Evolutionary conservation across 2,329 filamentous ascomycete species (phyloP).

Genomic region (Curvularia sp.): DNA sequence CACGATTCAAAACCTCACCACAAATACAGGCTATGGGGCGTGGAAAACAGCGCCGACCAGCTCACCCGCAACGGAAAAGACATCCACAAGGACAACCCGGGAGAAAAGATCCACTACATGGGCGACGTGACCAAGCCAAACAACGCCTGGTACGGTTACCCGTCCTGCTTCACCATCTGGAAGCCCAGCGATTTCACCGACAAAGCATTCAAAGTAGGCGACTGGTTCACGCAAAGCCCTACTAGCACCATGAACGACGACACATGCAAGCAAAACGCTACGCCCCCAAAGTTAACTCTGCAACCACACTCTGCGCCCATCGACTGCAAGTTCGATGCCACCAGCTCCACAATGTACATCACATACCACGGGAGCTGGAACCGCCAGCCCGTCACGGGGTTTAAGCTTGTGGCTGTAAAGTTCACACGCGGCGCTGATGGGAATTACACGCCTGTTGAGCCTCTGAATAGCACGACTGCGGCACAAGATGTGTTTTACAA

Average conservation of each 20-base stretch:
- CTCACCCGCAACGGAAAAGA: slow-evolving; percentile 65
- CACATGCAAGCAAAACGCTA: slow-evolving; percentile 50
- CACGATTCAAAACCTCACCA: neutral
- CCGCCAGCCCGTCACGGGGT: slow-evolving; percentile 56
- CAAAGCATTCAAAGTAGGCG: slow-evolving; percentile 57
- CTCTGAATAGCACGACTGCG: slow-evolving; percentile 56
- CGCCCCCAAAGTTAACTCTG: slow-evolving; percentile 60
- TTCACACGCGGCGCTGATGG: slow-evolving; percentile 52
- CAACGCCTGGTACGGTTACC: slow-evolving; percentile 71
- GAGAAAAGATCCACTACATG: slow-evolving; percentile 75
- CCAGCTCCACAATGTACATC: slow-evolving; percentile 65
- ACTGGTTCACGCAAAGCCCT: slow-evolving; percentile 44
- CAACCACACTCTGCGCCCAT: slow-evolving; percentile 73
- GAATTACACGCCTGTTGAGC: slow-evolving; percentile 50
- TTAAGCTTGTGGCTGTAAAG: slow-evolving; percentile 56
- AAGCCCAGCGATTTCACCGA: slow-evolving; percentile 59
- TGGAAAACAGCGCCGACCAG: slow-evolving; percentile 75
- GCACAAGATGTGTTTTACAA: slow-evolving; percentile 65
- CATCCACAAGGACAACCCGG: slow-evolving; percentile 72
- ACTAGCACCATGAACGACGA: slow-evolving; percentile 55
- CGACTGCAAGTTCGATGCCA: slow-evolving; percentile 70
- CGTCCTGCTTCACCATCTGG: slow-evolving; percentile 72
- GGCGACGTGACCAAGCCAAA: slow-evolving; percentile 58
- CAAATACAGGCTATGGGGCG: slow-evolving; percentile 49
- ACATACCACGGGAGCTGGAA: slow-evolving; percentile 76